These are phyloP conservation scores for Copromyces sp. DNA, from an alignment of 495 filamentous ascomycete species.

Conservation along the genomic window DNA sequence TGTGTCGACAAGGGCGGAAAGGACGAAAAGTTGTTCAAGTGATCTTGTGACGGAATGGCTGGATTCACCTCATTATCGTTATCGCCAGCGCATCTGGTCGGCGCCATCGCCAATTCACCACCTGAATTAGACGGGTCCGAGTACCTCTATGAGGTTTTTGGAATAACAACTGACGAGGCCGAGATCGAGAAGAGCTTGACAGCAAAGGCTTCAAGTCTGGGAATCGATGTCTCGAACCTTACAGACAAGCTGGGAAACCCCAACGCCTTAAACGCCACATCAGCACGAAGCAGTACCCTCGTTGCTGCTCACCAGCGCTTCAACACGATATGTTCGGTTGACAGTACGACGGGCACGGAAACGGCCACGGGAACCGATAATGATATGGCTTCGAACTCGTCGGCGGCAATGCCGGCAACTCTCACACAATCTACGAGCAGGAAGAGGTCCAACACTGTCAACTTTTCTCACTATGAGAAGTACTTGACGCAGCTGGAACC, in stretches of 20 bases:
- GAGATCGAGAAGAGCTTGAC: conserved; percentile 29
- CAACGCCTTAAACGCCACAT: neutral
- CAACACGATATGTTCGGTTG: neutral
- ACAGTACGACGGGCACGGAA: neutral
- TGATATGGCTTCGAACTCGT: conserved; percentile 2
- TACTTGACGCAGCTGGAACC: conserved; percentile 35
- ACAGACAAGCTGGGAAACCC: neutral
- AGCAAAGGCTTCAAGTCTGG: conserved; percentile 29
- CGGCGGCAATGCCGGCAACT: conserved; percentile 14
- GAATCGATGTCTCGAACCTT: conserved; percentile 24
- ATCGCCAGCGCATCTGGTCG: conserved; percentile 4
- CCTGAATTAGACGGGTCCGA: conserved; percentile 33
- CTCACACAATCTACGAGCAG: conserved; percentile 16
- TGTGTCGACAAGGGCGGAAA: neutral
- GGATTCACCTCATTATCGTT: neutral
- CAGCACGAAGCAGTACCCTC: neutral
- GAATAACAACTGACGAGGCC: conserved; percentile 19
- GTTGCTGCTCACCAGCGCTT: neutral
- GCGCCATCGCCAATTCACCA: neutral
- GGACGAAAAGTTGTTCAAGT: neutral
- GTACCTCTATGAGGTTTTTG: conserved; percentile 36
- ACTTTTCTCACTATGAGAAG: conserved; percentile 43
- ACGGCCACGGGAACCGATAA: neutral
- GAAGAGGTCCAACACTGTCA: conserved; percentile 32
- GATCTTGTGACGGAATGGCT: neutral